Percentiles rank a stretch among this genome's conserved stretches.
Conservation (phyloP, 2,329 filamentous ascomycete species). For the Ascochyta pisi region DNA sequence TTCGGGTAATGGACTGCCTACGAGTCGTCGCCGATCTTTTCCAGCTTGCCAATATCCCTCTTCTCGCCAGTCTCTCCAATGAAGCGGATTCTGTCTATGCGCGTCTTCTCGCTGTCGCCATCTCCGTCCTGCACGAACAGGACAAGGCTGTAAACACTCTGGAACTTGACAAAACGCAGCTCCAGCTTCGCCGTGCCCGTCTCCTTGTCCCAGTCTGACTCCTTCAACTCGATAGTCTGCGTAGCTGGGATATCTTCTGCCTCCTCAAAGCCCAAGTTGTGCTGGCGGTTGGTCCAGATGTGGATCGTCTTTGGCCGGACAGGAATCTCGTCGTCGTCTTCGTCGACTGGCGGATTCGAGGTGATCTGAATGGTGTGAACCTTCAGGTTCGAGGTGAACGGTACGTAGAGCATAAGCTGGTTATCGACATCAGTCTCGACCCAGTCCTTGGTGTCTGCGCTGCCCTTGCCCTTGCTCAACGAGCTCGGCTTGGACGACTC, state of each 20-base stretch:
- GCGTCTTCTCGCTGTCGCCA: conserved; percentile 83
- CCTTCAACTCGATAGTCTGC: conserved; percentile 76
- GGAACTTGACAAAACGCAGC: conserved; percentile 95
- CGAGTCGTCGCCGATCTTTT: conserved; percentile 84
- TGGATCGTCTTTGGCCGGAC: conserved; percentile 84
- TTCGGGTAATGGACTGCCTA: background rate
- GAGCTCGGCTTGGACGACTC: conserved; percentile 70
- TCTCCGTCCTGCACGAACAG: conserved; percentile 85
- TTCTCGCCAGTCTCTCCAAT: conserved; percentile 92
- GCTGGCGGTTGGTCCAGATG: conserved; percentile 85
- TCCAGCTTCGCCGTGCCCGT: conserved; percentile 60
- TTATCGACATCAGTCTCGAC: conserved; percentile 97
- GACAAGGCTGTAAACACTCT: conserved; percentile 86
- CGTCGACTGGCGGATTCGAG: conserved; percentile 69
- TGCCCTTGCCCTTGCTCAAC: conserved; percentile 58
- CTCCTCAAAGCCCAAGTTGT: conserved; percentile 94
- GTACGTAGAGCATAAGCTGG: conserved; percentile 90
- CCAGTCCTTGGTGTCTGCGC: conserved; percentile 72
- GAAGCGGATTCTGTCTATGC: conserved; percentile 78
- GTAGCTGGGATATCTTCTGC: conserved; percentile 84
- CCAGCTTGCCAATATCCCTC: conserved; percentile 89
- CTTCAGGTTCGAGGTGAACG: conserved; percentile 87
- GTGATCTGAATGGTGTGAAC: conserved; percentile 88
- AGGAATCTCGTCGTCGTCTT: conserved; percentile 70
- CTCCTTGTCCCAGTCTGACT: conserved; percentile 73